These are phyloP conservation scores for Peronospora farinosa DNA, from an alignment of 352 stramenopile species.

Conservation along the genomic window DNA sequence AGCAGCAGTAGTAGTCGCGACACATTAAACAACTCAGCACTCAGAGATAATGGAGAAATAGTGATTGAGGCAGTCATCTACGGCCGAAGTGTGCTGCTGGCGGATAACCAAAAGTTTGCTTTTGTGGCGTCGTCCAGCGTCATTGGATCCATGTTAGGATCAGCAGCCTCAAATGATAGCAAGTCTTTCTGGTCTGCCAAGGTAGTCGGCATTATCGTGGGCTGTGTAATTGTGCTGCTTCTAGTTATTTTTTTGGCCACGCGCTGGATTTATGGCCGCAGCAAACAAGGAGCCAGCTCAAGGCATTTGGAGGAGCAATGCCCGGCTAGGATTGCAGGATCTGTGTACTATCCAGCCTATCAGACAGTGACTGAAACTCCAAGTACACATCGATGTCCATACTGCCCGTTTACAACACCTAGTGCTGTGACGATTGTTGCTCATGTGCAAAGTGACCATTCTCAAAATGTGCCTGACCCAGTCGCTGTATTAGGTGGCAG, in stretches of 20 bases:
- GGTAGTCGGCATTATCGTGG: conserved; percentile 42
- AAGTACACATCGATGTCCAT: conserved; percentile 39
- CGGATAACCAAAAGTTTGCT: conserved; percentile 56
- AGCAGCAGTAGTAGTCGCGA: conserved; percentile 19
- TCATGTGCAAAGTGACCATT: conserved; percentile 54
- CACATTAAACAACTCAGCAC: conserved; percentile 12
- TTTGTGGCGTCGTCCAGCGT: conserved; percentile 77
- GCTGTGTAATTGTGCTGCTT: conserved; percentile 45
- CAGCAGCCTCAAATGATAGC: conserved; percentile 13
- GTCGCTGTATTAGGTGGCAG: conserved; percentile 25
- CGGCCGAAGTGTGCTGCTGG: conserved; percentile 51
- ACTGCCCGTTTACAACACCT: conserved; percentile 43
- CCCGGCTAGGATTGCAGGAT: conserved; percentile 2
- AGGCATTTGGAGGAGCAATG: conserved; percentile 12
- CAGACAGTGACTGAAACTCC: conserved; percentile 17
- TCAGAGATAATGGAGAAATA: conserved; percentile 50
- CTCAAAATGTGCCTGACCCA: conserved; percentile 3
- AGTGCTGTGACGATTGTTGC: conserved; percentile 59
- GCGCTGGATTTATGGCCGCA: conserved; percentile 28
- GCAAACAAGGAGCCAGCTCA: conserved; percentile 8
- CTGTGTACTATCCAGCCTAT: conserved; percentile 16
- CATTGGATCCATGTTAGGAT: conserved; percentile 48
- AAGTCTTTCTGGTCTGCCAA: conserved; percentile 53
- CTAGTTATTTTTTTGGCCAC: conserved; percentile 36
- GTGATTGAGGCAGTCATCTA: conserved; percentile 67